Percentiles rank a stretch among this genome's conserved stretches.
These are phyloP conservation scores for Paracamarosporium sp. DNA, from an alignment of 2,329 filamentous ascomycete genomes.

Conservation along the genomic window DNA sequence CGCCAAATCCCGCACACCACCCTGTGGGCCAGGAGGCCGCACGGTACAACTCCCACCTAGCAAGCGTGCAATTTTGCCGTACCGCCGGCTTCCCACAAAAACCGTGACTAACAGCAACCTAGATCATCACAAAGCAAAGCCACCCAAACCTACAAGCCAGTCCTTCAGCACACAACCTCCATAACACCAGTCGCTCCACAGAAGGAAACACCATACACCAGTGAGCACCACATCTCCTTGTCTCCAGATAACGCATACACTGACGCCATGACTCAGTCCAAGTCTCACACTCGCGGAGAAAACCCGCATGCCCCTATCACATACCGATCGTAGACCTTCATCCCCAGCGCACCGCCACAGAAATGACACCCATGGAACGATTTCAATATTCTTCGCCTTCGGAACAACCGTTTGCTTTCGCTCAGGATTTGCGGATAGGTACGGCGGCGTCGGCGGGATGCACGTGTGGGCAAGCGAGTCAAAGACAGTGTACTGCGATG, in stretches of 20 bases:
- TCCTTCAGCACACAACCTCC: not conserved
- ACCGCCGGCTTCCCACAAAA: not conserved
- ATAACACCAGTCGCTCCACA: not conserved
- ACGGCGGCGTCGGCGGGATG: slow-evolving; percentile 4
- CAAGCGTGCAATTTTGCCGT: not conserved
- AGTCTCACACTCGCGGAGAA: not conserved
- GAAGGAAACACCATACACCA: not conserved
- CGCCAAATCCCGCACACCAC: not conserved
- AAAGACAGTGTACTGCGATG: not conserved
- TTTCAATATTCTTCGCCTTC: not conserved
- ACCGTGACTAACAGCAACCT: not conserved
- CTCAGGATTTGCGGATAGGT: not conserved
- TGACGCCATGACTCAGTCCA: not conserved
- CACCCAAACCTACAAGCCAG: not conserved
- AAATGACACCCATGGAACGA: slow-evolving; percentile 1
- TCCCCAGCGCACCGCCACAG: not conserved
- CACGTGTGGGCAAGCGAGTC: not conserved
- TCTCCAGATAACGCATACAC: not conserved
- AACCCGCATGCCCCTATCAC: not conserved
- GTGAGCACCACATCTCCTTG: not conserved
- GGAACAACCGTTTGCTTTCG: not conserved
- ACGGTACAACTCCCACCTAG: not conserved
- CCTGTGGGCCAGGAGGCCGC: not conserved
- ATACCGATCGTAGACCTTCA: not conserved
- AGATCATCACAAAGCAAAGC: not conserved